Evolutionary conservation across 495 filamentous ascomycete genomes (phyloP).

Genomic region (Penicillium lagena): DNA sequence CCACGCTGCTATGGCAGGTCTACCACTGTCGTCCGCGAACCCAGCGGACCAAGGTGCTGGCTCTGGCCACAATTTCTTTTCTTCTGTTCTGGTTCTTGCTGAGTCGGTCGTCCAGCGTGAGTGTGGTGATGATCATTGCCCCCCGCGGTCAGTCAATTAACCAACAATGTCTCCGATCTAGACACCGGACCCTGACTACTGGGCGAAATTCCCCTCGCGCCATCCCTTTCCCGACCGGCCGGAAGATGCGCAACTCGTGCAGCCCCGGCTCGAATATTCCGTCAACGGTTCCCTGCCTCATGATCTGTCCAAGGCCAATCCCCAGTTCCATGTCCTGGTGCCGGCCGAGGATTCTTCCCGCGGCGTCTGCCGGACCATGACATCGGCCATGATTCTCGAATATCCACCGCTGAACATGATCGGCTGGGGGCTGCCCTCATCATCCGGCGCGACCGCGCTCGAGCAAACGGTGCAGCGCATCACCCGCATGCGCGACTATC

Average conservation of each 20-base stretch:
- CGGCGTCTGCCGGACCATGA: constrained; percentile 52
- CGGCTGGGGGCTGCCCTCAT: constrained; percentile 25
- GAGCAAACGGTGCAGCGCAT: constrained; percentile 39
- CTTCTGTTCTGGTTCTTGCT: constrained; percentile 2
- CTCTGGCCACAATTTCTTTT: constrained; percentile 18
- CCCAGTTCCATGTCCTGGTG: constrained; percentile 57
- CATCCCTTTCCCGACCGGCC: constrained; percentile 26
- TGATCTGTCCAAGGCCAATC: constrained; percentile 38
- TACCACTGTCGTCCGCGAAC: constrained; percentile 26
- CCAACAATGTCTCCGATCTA: constrained; percentile 1
- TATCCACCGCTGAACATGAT: constrained; percentile 56
- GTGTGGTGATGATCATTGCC: constrained; percentile 1
- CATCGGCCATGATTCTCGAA: constrained; percentile 54
- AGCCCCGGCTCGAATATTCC: constrained; percentile 10
- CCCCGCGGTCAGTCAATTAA: constrained; percentile 6
- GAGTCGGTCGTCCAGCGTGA: constrained; percentile 15
- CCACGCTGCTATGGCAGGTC: constrained; percentile 20
- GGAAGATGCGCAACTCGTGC: constrained; percentile 29
- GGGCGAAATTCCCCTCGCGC: constrained; percentile 31
- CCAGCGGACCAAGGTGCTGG: constrained; percentile 20
- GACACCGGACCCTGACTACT: constrained; percentile 26
- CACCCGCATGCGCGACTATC: constrained; percentile 44
- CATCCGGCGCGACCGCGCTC: constrained; percentile 23
- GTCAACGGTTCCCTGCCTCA: constrained; percentile 25
- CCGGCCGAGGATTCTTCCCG: constrained; percentile 43